Base-by-base conservation (phyloP, 495 filamentous ascomycete genomes). In the Massariosphaeria phaeospora region DNA sequence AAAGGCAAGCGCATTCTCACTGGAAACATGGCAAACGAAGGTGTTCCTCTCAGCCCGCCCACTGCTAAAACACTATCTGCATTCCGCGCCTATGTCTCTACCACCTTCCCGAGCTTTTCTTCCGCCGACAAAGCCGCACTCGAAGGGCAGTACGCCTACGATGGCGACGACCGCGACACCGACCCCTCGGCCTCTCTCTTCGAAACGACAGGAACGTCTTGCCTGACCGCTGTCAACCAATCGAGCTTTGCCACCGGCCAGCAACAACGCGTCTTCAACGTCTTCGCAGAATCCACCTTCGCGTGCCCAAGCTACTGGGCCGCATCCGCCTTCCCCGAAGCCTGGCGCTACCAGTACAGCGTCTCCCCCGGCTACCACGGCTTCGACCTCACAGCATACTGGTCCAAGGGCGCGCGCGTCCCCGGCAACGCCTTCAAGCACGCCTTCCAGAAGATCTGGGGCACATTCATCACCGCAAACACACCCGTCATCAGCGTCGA, bases 1-100 rank as follows among this genome's bases (percentile, higher is more conserved):
- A 81, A 79, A 53, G 80, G 81, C 6, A 62, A 72, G 18, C 67
- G 72, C 21, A 65, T 81, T 5, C 68, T 84, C 0, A 66, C 73
- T 8, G 78, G 78, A 10, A 69, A 69, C 58, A 64, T 65, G 41
- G 69, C 67, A 11, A 62, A 68, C 40, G 66, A 69, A 57, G 69
- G 67, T n/a, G 52, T 61, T 3, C 59, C 54, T 18, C 53, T 66
- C 8, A 54, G 38, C 21, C 59, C 59, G 3, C 52, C 44, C 12
- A 53, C 30, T 4, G 10, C 45, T 2, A 63, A 34, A 1, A 63
- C 59, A 0, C 46, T 59, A 8, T 11, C 23, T 3, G 52, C 17
- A 12, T 63, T 66, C 51, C 55, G 44, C 6, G 31, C 42, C 36
- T 66, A 59, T 40, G 29, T 66, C 35, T n/a, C 36, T 18, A 55